phyloP scores from a whole-genome alignment of 306 rosid genomes.

The Cucurbita pepo region DNA sequence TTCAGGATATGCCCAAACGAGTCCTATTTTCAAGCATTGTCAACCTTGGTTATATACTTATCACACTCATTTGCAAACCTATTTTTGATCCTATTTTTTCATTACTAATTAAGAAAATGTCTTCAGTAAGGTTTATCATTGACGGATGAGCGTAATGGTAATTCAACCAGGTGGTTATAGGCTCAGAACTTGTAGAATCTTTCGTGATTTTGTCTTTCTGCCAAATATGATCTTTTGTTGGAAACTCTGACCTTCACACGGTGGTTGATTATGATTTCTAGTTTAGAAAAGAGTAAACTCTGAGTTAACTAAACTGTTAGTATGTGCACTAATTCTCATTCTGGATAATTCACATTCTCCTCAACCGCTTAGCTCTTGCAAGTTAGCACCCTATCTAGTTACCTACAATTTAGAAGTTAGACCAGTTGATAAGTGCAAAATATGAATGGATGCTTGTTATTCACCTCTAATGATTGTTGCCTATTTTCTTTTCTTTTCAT shows the following conservation, averaged over 20 bases:
- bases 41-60: background rate
- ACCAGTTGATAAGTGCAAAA: background rate
- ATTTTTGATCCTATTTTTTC: background rate
- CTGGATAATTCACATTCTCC: background rate
- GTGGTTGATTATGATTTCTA: background rate
- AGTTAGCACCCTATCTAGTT: background rate
- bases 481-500: slow-evolving; percentile 1
- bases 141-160: background rate
- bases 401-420: background rate
- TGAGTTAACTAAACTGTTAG: background rate
- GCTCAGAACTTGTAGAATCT: background rate
- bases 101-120: background rate
- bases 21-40: background rate
- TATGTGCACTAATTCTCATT: background rate
- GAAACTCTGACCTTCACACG: background rate
- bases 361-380: background rate
- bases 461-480: background rate
- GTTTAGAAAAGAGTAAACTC: background rate
- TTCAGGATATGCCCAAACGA: background rate
- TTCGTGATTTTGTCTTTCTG: background rate
- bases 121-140: background rate
- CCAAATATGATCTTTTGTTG: background rate
- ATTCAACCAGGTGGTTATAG: background rate
- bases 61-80: background rate
- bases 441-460: background rate